Evolutionary conservation across 192 early-diverging fungal species (phyloP).

Genomic region (Spizellomyces punctatus): DNA sequence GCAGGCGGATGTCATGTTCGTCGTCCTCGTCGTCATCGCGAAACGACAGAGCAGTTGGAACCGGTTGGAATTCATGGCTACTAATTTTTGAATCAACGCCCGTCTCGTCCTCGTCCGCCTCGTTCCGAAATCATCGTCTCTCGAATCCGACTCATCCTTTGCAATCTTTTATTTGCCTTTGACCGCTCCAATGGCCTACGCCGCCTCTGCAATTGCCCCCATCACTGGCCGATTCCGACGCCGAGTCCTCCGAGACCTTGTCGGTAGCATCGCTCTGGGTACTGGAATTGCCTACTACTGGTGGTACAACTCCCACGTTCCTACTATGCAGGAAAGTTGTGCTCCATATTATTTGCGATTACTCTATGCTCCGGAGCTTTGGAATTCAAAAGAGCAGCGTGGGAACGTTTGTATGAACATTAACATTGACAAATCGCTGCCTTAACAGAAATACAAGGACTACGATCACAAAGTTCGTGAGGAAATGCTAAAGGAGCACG

Average conservation of each 20-base stretch:
- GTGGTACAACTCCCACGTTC: conserved; percentile 41
- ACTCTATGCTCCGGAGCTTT: no score
- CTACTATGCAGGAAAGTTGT: conserved; percentile 20
- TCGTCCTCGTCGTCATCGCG: no score
- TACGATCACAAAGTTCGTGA: conserved; percentile 32
- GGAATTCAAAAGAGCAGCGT: no score
- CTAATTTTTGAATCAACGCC: no score
- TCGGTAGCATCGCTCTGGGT: conserved; percentile 44
- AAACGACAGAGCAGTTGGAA: no score
- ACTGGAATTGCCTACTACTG: conserved; percentile 32
- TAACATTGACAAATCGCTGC: neutral
- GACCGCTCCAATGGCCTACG: conserved; percentile 24
- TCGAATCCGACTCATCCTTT: no score
- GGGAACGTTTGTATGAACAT: no score
- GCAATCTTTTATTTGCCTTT: neutral
- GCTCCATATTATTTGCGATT: neutral
- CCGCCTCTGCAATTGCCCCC: conserved; percentile 50
- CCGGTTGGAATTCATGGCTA: no score
- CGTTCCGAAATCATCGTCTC: no score
- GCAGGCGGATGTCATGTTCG: no score
- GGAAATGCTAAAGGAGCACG: conserved; percentile 25
- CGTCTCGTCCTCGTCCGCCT: no score
- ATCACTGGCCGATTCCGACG: conserved; percentile 50
- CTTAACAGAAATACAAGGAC: conserved; percentile 14
- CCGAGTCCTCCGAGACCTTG: conserved; percentile 47